A percentile compares a stretch with the other conserved stretches of the same genome.
Evolutionary conservation across 2,329 filamentous ascomycete species (phyloP).

Genomic region (Penicillium sumatraense): DNA sequence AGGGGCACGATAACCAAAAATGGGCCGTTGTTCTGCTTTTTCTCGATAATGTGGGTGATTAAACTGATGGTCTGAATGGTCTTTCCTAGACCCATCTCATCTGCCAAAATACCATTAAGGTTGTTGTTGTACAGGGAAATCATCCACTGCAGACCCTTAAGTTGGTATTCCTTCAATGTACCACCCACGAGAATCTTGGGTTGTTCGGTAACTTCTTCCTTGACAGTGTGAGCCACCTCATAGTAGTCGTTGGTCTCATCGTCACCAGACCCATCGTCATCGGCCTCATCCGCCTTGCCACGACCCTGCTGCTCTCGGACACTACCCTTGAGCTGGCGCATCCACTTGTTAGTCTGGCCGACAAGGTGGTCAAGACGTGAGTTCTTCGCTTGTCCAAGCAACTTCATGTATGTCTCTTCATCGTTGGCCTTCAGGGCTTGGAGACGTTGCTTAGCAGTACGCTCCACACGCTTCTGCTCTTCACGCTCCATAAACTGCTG

Average conservation of each 20-base stretch:
- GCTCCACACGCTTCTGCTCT: slow-evolving; percentile 97
- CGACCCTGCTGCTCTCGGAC: slow-evolving; percentile 88
- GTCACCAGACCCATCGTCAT: slow-evolving; percentile 59
- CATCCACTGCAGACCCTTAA: slow-evolving; percentile 99
- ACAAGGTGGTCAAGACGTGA: slow-evolving; percentile 98
- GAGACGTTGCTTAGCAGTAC: slow-evolving; percentile 98
- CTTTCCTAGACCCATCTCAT: slow-evolving; percentile 99
- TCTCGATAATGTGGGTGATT: slow-evolving; percentile 95
- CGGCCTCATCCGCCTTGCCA: slow-evolving; percentile 78
- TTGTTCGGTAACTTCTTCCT: slow-evolving; percentile 86
- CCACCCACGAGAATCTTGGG: slow-evolving; percentile 88
- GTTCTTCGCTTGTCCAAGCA: slow-evolving; percentile 98
- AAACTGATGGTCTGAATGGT: slow-evolving; percentile 99
- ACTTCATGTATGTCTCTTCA: slow-evolving; percentile 96
- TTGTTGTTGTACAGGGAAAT: slow-evolving; percentile 99
- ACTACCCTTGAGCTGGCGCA: slow-evolving; percentile 91
- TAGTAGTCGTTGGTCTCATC: slow-evolving; percentile 97
- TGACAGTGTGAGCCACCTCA: slow-evolving; percentile 92
- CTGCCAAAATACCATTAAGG: slow-evolving; percentile 95
- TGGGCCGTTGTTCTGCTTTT: slow-evolving; percentile 87
- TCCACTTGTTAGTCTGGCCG: slow-evolving; percentile 95
- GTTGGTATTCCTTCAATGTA: slow-evolving; percentile 92
- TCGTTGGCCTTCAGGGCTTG: slow-evolving; percentile 98
- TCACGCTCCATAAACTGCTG: slow-evolving; percentile 98
- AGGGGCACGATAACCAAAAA: slow-evolving; percentile 96